phyloP scores from a whole-genome alignment of 164 flowering plant genomes.

The Platanus orientalis region DNA sequence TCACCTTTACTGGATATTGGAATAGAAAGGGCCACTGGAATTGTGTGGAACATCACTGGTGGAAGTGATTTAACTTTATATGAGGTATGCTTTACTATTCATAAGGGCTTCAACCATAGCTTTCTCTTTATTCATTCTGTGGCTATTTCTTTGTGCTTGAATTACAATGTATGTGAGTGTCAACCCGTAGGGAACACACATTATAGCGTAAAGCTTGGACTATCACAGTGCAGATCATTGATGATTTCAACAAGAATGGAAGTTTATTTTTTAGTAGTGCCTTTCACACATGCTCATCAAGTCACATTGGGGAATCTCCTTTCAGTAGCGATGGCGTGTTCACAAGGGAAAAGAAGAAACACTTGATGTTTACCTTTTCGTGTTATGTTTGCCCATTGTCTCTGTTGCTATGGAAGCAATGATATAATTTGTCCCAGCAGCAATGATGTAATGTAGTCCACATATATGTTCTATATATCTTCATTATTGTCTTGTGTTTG shows the following conservation, averaged over 20 bases:
- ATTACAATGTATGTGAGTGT: background rate
- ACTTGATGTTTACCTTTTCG: no score
- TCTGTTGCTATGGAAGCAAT: no score
- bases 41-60: conserved; percentile 92
- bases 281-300: no score
- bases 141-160: background rate
- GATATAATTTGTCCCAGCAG: no score
- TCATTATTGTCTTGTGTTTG: background rate
- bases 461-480: background rate
- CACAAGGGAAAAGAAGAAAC: no score
- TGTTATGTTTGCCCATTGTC: no score
- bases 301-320: no score
- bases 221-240: background rate
- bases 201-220: background rate
- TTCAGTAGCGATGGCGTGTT: no score
- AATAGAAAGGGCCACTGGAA: conserved; percentile 89
- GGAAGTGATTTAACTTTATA: conserved; percentile 76
- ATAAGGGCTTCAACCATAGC: background rate
- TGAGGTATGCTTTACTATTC: conserved; percentile 46
- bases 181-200: background rate
- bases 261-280: no score
- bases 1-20: conserved; percentile 83
- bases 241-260: background rate
- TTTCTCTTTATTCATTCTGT: background rate
- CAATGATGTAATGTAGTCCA: no score